A percentile compares a stretch with the other conserved stretches of the same genome.
These are phyloP conservation scores for Neurospora hispaniola DNA, from an alignment of 495 filamentous ascomycete genomes.

Conservation along the genomic window DNA sequence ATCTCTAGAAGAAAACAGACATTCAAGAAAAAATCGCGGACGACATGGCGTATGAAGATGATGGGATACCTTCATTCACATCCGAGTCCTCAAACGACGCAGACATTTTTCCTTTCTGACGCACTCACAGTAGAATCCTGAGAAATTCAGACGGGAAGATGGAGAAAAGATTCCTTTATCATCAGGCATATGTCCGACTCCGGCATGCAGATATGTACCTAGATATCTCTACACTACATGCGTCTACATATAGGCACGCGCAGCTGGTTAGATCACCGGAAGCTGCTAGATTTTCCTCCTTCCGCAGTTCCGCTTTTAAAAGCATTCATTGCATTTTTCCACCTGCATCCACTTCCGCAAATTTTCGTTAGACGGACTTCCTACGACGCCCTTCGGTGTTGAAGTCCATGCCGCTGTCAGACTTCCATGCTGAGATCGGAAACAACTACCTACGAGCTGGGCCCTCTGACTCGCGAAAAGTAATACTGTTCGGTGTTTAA, in stretches of 20 bases:
- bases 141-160: background rate
- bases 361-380: background rate
- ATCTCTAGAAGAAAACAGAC: background rate
- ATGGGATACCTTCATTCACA: fast-evolving
- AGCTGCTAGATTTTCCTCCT: background rate
- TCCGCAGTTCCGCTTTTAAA: background rate
- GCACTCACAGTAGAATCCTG: background rate
- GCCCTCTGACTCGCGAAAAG: background rate
- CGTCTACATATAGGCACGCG: background rate
- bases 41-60: background rate
- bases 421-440: background rate
- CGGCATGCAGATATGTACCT: background rate
- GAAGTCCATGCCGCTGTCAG: background rate
- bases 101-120: background rate
- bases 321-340: background rate
- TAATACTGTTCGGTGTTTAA: background rate
- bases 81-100: background rate
- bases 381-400: background rate
- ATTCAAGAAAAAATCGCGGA: fast-evolving
- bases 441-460: background rate
- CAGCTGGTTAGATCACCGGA: background rate
- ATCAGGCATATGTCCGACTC: background rate
- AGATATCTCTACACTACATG: background rate
- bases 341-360: background rate
- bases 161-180: background rate